Evolutionary conservation across 345 rosid species (phyloP).

Genomic region (Melaleuca alternifolia): DNA sequence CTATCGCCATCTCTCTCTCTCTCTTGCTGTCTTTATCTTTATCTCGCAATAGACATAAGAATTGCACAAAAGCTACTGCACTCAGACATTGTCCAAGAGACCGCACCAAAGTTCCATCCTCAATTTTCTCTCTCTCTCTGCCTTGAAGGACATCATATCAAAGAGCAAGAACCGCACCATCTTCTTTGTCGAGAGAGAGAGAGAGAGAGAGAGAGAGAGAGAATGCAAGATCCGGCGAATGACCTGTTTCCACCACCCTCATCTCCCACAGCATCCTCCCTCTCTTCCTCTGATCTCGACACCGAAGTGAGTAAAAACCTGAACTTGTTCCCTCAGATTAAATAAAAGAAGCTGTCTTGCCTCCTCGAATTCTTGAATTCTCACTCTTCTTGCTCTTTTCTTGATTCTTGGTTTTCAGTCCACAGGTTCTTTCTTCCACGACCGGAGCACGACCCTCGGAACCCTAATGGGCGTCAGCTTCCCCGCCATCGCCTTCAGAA

Average conservation of each 20-base stretch:
- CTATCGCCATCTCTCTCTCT: neutral
- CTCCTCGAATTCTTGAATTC: neutral
- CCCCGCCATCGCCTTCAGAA: slow-evolving; percentile 56
- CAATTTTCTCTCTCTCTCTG: neutral
- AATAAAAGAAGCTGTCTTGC: neutral
- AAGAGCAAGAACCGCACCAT: neutral
- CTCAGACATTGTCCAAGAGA: neutral
- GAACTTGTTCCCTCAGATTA: neutral
- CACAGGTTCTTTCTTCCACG: slow-evolving; percentile 92
- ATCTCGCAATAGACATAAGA: neutral
- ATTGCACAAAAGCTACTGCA: neutral
- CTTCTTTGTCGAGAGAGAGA: neutral
- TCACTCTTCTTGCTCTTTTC: neutral
- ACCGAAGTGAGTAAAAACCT: slow-evolving; percentile 46
- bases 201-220: neutral
- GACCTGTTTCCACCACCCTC: slow-evolving; percentile 32
- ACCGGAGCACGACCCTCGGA: slow-evolving; percentile 87
- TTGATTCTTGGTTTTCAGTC: slow-evolving; percentile 30
- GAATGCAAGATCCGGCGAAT: slow-evolving; percentile 47
- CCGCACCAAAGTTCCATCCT: neutral
- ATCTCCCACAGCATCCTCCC: slow-evolving; percentile 74
- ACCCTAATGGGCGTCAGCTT: slow-evolving; percentile 86
- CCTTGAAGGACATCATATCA: neutral
- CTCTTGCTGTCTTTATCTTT: neutral
- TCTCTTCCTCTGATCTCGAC: slow-evolving; percentile 93